Evolutionary conservation across 306 rosid species (phyloP).

Genomic region (Glycyrrhiza uralensis): DNA sequence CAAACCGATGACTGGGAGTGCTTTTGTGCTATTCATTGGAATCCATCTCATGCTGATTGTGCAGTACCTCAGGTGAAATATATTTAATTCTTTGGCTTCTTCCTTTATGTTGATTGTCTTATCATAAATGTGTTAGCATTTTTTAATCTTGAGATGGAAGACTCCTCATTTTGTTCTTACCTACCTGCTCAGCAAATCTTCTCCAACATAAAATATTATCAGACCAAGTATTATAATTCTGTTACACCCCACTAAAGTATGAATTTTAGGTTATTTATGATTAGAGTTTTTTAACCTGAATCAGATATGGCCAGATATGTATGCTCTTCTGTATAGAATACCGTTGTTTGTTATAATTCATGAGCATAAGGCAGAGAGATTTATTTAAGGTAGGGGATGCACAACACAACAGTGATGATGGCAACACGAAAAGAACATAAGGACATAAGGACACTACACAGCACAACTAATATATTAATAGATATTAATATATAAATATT

Average conservation of each 20-base stretch:
- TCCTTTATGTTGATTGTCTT: background rate
- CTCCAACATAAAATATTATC: background rate
- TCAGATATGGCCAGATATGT: too few species aligned
- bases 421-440: too few species aligned
- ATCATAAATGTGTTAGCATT: background rate
- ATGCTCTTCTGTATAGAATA: too few species aligned
- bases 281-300: too few species aligned
- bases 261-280: background rate
- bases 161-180: background rate
- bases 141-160: background rate
- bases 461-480: background rate
- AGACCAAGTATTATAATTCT: background rate
- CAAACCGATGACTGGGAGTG: conserved; percentile 55
- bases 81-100: conserved; percentile 1
- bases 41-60: conserved; percentile 57
- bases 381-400: too few species aligned
- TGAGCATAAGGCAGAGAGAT: too few species aligned
- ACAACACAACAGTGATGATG: too few species aligned
- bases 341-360: too few species aligned
- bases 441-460: background rate
- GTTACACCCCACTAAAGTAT: background rate
- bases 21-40: conserved; percentile 54
- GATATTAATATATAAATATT: background rate
- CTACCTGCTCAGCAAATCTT: background rate
- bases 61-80: conserved; percentile 54